Base-by-base conservation (phyloP, 1,284 basidiomycete genomes). In the Phaffia rhodozyma region DNA sequence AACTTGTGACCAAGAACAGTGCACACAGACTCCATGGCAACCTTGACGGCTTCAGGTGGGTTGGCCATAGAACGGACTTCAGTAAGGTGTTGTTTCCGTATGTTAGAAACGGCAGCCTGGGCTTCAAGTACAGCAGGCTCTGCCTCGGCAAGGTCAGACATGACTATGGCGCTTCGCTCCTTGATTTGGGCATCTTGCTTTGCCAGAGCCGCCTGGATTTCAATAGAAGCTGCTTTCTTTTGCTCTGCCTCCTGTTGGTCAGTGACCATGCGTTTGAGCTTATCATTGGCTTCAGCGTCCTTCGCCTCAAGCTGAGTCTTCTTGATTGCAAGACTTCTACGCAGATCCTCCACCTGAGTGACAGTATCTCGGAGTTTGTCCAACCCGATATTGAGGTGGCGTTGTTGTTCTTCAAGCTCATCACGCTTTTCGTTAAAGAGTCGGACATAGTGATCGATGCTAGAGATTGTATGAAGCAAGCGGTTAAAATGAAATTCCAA, bases 61-160 rank as follows among this genome's bases (percentile, higher is more conserved):
- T 98, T 98, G 55, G 91, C 90, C 93, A 99, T 97, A 16, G 91
- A 85, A 71, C 97, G 85, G 34, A 99, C 94, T 83, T 99, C 96
- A 71, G 94, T 90, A 58, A 99, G 79, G 70, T 98, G 94, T 74
- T 94, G 91, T 72, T 86, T 86, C 78, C 92, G 97, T 81, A 99
- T 99, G 75, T 89, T 97, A 71, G 88, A 90, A 71, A 99, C 96
- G 32, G 94, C 92, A 2, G 90, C 79, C 72, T 97, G 89, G 11
- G 96, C 96, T 32, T 98, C 94, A 23, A 89, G 76, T 13, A 99
- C 94, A 29, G 96, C 96, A 2, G 96, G 96, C 73, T 99, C 94
- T 13, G 97, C 96, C 69, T 97, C 91, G 20, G 94, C 94, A 27
- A 99, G 85, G 74, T 99, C 94, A 34, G 86, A 86, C 83, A 92